Evolutionary conservation across 345 rosid species (phyloP).

Genomic region (Microcos paniculata): DNA sequence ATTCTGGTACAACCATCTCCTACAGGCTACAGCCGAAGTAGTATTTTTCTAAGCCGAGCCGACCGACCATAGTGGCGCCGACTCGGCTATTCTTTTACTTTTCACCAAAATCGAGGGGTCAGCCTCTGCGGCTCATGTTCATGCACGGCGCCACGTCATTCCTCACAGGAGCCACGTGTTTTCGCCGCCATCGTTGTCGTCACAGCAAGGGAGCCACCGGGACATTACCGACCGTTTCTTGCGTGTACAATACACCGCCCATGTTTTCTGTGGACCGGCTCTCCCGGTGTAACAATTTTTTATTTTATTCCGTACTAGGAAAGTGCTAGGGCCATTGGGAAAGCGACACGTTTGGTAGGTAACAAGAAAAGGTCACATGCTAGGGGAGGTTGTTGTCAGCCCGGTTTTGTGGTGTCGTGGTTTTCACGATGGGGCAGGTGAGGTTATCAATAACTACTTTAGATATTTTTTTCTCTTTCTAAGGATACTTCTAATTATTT

Average conservation of each 20-base stretch:
- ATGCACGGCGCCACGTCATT: constrained; percentile 22
- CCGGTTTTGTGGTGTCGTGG: not conserved
- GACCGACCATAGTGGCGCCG: constrained; percentile 14
- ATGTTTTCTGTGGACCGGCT: not conserved
- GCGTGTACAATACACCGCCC: not conserved
- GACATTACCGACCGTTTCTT: not conserved
- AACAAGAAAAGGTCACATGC: constrained; percentile 10
- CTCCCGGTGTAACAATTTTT: not conserved
- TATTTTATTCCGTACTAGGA: not conserved
- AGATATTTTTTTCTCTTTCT: not conserved
- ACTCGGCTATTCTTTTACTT: not conserved
- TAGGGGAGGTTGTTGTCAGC: not conserved
- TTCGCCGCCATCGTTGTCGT: not conserved
- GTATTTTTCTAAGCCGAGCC: not conserved
- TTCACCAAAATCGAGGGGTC: not conserved
- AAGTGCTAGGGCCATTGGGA: not conserved
- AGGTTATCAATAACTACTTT: not conserved
- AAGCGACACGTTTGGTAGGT: constrained; percentile 6
- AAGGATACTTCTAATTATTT: too few species aligned
- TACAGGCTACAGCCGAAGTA: constrained; percentile 1
- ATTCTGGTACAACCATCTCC: too few species aligned
- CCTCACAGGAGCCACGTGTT: not conserved
- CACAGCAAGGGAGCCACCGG: not conserved
- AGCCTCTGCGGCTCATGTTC: constrained; percentile 5
- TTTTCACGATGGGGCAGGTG: not conserved